phyloP scores from a whole-genome alignment of 768 basidiomycete species.

The Epithele typhae region DNA sequence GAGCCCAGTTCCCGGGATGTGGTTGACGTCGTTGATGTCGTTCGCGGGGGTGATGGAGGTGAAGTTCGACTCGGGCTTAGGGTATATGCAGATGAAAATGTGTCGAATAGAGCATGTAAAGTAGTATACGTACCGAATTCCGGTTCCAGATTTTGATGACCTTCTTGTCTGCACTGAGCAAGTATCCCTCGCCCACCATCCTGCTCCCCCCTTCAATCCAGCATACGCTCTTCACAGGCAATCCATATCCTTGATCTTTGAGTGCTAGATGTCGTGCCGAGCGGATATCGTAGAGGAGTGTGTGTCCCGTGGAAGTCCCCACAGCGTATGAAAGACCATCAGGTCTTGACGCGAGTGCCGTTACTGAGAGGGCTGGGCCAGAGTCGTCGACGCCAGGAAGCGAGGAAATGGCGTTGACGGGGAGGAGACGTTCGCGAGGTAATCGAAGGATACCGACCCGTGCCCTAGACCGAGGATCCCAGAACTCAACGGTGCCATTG shows the following conservation, averaged over 20 bases:
- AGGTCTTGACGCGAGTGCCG: slow-evolving; percentile 76
- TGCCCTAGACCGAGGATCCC: slow-evolving; percentile 87
- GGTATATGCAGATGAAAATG: neutral
- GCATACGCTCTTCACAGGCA: slow-evolving; percentile 76
- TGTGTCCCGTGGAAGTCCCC: slow-evolving; percentile 94
- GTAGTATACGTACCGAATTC: slow-evolving; percentile 56
- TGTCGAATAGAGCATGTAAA: neutral
- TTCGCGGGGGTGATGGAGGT: slow-evolving; percentile 87
- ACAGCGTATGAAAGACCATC: slow-evolving; percentile 94
- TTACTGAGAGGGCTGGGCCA: slow-evolving; percentile 52
- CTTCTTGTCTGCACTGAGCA: slow-evolving; percentile 92
- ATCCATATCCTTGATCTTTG: slow-evolving; percentile 96
- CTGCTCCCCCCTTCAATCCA: slow-evolving; percentile 88
- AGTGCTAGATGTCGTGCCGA: slow-evolving; percentile 75
- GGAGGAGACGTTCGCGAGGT: slow-evolving; percentile 49
- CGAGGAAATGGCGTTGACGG: slow-evolving; percentile 30
- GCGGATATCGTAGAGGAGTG: slow-evolving; percentile 91
- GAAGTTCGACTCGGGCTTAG: slow-evolving; percentile 80
- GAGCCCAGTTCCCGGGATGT: slow-evolving; percentile 84
- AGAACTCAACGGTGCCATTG: slow-evolving; percentile 86
- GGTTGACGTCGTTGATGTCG: slow-evolving; percentile 88
- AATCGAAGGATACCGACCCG: slow-evolving; percentile 66
- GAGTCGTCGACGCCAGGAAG: slow-evolving; percentile 34
- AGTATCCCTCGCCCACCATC: slow-evolving; percentile 84
- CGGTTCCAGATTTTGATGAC: slow-evolving; percentile 98